These are phyloP conservation scores for Arthrobotrys musiformis DNA, from an alignment of 2,329 filamentous ascomycete genomes.

Conservation along the genomic window DNA sequence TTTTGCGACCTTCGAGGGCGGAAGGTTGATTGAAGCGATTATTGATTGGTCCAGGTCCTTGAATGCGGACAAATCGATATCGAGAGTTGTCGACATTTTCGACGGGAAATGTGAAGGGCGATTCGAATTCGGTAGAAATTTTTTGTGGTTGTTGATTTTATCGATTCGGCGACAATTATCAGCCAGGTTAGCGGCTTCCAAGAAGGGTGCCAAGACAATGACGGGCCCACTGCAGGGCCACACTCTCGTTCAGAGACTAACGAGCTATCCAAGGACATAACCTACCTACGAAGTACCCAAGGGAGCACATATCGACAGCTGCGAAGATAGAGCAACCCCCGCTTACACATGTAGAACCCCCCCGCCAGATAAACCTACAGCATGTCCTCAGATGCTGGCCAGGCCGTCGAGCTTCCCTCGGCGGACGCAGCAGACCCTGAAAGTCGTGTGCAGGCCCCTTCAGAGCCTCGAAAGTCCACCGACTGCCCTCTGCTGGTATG, in stretches of 20 bases:
- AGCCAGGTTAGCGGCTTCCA: not conserved
- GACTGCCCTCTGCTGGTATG: conserved; percentile 28
- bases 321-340: not conserved
- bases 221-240: no score
- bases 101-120: not conserved
- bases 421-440: not conserved
- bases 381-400: conserved; percentile 41
- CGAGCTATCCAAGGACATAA: no score
- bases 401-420: conserved; percentile 18
- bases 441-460: conserved; percentile 1
- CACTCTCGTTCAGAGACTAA: no score
- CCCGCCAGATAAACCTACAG: conserved; percentile 31
- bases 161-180: not conserved
- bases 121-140: not conserved
- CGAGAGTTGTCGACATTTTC: conserved; percentile 17
- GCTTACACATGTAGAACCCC: conserved; percentile 32
- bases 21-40: conserved; percentile 29
- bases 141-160: conserved; percentile 12
- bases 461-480: conserved; percentile 17
- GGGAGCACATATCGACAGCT: not conserved
- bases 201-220: not conserved
- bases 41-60: conserved; percentile 29
- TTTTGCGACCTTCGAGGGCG: conserved; percentile 27
- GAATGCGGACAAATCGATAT: conserved; percentile 43
- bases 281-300: no score